A percentile compares a stretch with the other conserved stretches of the same genome.
phyloP scores from a whole-genome alignment of 2,329 filamentous ascomycete genomes.

The Zymoseptoria passerinii region DNA sequence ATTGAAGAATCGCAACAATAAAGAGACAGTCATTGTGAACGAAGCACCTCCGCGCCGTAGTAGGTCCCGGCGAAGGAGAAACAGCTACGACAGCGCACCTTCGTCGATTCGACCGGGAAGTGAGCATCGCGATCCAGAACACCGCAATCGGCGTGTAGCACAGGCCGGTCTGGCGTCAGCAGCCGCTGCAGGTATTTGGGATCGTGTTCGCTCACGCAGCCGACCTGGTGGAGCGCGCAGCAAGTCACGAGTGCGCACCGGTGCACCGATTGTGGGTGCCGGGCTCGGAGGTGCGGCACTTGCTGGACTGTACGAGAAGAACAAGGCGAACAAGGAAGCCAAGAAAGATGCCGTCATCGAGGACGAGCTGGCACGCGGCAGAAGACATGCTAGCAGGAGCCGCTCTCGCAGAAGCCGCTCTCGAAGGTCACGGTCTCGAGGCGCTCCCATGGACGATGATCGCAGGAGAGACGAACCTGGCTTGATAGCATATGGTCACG shows the following conservation, averaged over 20 bases:
- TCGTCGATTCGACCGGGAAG: conserved; percentile 20
- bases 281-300: conserved; percentile 54
- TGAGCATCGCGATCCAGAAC: conserved; percentile 34
- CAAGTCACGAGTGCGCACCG: conserved; percentile 47
- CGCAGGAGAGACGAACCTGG: conserved; percentile 38
- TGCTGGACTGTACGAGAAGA: conserved; percentile 55
- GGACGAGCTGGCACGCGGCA: conserved; percentile 28
- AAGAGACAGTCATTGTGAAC: conserved; percentile 38
- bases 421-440: conserved; percentile 32
- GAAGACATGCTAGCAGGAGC: conserved; percentile 16
- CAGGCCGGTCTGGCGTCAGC: conserved; percentile 55
- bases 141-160: conserved; percentile 51
- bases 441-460: conserved; percentile 32
- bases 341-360: conserved; percentile 37
- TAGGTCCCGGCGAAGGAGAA: conserved; percentile 37
- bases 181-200: conserved; percentile 53
- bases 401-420: conserved; percentile 31
- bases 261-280: conserved; percentile 52
- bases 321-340: conserved; percentile 51
- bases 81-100: conserved; percentile 22
- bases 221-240: conserved; percentile 45
- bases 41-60: conserved; percentile 35
- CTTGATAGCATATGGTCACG: conserved; percentile 57
- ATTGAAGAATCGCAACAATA: conserved; percentile 42
- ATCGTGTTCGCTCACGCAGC: conserved; percentile 51